Conservation (phyloP, 805 yeast species). For the Candida maris region DNA sequence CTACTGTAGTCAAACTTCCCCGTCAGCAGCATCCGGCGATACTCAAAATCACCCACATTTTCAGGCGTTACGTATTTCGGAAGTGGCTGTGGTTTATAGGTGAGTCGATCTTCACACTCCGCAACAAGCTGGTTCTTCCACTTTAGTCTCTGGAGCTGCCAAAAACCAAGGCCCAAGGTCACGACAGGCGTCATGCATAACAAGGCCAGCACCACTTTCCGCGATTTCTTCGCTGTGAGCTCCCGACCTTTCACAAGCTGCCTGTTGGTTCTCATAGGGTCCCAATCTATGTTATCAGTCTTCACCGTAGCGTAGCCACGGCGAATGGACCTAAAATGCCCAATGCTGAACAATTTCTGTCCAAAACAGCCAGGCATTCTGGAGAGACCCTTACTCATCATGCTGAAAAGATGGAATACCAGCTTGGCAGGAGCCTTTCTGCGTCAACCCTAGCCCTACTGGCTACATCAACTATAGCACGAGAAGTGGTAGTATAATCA, state of each 20-base stretch:
- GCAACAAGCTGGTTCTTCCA: conserved; percentile 90
- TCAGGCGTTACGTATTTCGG: conserved; percentile 66
- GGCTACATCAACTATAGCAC: too few species aligned
- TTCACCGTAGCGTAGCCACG: conserved; percentile 39
- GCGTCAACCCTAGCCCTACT: too few species aligned
- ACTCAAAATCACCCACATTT: conserved; percentile 72
- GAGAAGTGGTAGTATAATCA: too few species aligned
- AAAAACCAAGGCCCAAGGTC: conserved; percentile 81
- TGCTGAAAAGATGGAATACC: too few species aligned
- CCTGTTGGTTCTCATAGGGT: conserved; percentile 56
- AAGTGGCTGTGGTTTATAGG: conserved; percentile 66
- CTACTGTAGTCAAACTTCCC: conserved; percentile 82
- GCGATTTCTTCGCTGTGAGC: conserved; percentile 18
- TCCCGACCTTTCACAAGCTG: conserved; percentile 35
- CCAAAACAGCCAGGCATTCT: too few species aligned
- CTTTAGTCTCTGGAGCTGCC: conserved; percentile 82
- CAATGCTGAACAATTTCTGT: too few species aligned
- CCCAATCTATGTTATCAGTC: conserved; percentile 81
- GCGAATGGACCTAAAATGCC: too few species aligned
- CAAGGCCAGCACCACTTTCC: conserved; percentile 32
- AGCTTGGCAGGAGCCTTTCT: too few species aligned
- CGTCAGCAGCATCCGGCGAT: conserved; percentile 67
- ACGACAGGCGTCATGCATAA: conserved; percentile 79
- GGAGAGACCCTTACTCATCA: too few species aligned
- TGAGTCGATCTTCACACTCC: conserved; percentile 74